A percentile compares a stretch with the other conserved stretches of the same genome.
Evolutionary conservation across 2,329 filamentous ascomycete species (phyloP).

Genomic region (Colletotrichum liaoningense): DNA sequence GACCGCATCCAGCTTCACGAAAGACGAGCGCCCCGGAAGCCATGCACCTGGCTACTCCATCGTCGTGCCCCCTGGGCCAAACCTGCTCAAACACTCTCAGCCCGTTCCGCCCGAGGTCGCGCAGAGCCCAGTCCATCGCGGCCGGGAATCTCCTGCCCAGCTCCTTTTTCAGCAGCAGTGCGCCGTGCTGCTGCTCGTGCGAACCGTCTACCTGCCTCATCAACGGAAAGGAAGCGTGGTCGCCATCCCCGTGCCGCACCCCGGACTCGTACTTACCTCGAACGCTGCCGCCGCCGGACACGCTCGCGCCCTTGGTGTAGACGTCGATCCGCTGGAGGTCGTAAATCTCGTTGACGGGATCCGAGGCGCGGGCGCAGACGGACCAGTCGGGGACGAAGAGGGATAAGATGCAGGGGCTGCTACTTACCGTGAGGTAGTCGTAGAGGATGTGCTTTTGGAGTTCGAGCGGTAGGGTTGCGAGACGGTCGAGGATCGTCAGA

Average conservation of each 20-base stretch:
- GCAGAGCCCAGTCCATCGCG: slow-evolving; percentile 9
- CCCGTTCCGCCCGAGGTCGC: background rate
- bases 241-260: background rate
- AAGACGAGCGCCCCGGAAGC: slow-evolving; percentile 15
- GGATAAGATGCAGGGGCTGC: slow-evolving; percentile 16
- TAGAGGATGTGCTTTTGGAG: slow-evolving; percentile 18
- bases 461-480: slow-evolving; percentile 23
- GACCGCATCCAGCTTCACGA: background rate
- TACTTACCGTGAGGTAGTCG: slow-evolving; percentile 10
- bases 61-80: background rate
- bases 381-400: slow-evolving; percentile 29
- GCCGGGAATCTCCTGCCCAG: background rate
- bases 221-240: slow-evolving; percentile 6
- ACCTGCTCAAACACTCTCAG: slow-evolving; percentile 10
- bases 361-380: slow-evolving; percentile 18
- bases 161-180: background rate
- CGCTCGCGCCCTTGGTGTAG: slow-evolving; percentile 9
- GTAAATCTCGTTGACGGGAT: slow-evolving; percentile 19
- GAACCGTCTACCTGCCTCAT: background rate
- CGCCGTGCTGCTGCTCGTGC: background rate
- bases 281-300: too few species aligned
- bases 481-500: slow-evolving; percentile 2
- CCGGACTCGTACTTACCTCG: slow-evolving; percentile 1
- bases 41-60: slow-evolving; percentile 23
- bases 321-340: slow-evolving; percentile 27